phyloP scores from a whole-genome alignment of 331 rosid genomes.

The Prunus yedoensis region DNA sequence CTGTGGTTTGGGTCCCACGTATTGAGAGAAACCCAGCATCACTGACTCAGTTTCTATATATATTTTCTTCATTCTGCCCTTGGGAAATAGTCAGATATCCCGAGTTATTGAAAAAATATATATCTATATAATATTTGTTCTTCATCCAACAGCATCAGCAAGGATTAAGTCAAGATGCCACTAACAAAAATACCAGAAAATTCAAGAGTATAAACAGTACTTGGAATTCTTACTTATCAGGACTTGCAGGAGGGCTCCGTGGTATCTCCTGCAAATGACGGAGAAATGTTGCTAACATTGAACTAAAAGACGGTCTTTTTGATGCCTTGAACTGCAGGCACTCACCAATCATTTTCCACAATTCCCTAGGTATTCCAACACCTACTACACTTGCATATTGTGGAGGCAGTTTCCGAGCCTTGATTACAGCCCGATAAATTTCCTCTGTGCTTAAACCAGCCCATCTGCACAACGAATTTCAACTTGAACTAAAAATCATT shows the following conservation, averaged over 20 bases:
- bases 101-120: not conserved
- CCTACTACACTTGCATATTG: slow-evolving; percentile 97
- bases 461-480: slow-evolving; percentile 72
- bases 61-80: not conserved
- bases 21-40: not conserved
- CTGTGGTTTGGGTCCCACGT: not conserved
- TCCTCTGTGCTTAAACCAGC: slow-evolving; percentile 89
- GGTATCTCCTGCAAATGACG: slow-evolving; percentile 97
- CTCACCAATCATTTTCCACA: slow-evolving; percentile 99
- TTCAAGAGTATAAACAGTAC: slow-evolving; percentile 19
- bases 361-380: slow-evolving; percentile 92
- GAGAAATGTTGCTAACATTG: slow-evolving; percentile 87
- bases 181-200: slow-evolving; percentile 6
- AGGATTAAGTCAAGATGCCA: not conserved
- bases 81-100: not conserved
- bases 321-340: slow-evolving; percentile 93
- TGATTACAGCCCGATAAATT: slow-evolving; percentile 80
- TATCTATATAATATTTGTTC: not conserved
- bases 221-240: slow-evolving; percentile 73
- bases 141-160: slow-evolving; percentile 1
- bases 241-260: slow-evolving; percentile 89
- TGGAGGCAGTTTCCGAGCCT: slow-evolving; percentile 84
- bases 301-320: slow-evolving; percentile 82
- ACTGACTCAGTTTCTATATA: not conserved
- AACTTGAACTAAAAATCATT: slow-evolving; percentile 22